phyloP scores from a whole-genome alignment of 2,329 filamentous ascomycete species.

The Ophiostoma sp. region DNA sequence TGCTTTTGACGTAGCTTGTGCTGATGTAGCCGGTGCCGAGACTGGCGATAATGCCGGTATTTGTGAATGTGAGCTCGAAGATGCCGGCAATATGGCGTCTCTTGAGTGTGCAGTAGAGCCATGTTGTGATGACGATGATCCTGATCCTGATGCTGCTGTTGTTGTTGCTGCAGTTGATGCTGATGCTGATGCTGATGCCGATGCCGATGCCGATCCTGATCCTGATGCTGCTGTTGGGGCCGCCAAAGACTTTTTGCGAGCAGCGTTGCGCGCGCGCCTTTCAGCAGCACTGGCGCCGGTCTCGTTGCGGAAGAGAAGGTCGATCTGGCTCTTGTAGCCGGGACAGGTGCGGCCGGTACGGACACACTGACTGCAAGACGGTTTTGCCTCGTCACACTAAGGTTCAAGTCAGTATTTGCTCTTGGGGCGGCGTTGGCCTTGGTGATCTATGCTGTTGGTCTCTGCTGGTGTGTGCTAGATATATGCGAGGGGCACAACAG shows the following conservation, averaged over 20 bases:
- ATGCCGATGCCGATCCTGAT: background rate
- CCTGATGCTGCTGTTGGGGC: background rate
- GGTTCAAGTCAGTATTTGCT: background rate
- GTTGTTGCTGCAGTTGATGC: background rate
- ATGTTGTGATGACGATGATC: no score
- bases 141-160: background rate
- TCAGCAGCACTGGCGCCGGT: slow-evolving; percentile 46
- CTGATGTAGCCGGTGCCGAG: slow-evolving; percentile 12
- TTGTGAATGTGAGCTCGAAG: background rate
- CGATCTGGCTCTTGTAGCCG: slow-evolving; percentile 66
- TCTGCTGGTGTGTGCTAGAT: background rate
- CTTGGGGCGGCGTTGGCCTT: background rate
- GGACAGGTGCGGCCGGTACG: slow-evolving; percentile 61
- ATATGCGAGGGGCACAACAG: background rate
- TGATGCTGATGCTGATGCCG: background rate
- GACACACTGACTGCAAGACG: slow-evolving; percentile 59
- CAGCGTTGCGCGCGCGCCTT: slow-evolving; percentile 18
- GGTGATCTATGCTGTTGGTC: background rate
- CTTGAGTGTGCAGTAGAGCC: background rate
- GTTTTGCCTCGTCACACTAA: slow-evolving; percentile 63
- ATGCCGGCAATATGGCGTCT: background rate
- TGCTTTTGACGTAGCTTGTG: background rate
- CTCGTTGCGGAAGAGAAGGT: slow-evolving; percentile 67
- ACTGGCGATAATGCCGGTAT: background rate
- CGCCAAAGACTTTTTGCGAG: slow-evolving; percentile 15